Evolutionary conservation across 176 grass and related monocot species (phyloP).

Genomic region (Oropetium thomaeum): DNA sequence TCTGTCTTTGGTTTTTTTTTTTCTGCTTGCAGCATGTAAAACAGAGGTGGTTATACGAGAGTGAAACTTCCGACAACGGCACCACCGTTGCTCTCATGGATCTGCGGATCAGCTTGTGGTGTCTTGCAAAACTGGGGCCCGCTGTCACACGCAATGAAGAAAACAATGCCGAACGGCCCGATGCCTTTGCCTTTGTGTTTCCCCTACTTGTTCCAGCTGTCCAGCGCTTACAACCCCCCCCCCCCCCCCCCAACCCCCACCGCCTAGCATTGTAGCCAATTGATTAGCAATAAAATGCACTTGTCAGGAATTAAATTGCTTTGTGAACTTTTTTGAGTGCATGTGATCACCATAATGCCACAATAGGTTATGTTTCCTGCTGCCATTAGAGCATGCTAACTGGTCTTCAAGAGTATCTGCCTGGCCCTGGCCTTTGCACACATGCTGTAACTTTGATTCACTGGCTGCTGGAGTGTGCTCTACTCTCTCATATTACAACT

Average conservation of each 20-base stretch:
- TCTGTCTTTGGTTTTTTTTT: not conserved
- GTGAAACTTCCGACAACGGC: no score
- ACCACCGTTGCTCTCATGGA: no score
- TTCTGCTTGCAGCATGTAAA: no score
- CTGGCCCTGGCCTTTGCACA: not conserved
- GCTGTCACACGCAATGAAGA: no score
- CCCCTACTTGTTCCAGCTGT: no score
- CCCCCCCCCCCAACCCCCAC: not conserved
- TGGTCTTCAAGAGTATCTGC: not conserved
- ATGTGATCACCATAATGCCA: not conserved
- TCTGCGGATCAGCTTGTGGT: no score
- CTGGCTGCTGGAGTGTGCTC: not conserved
- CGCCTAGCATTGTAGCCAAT: not conserved
- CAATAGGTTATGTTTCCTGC: no score
- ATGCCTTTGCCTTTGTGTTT: no score
- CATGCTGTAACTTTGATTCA: not conserved
- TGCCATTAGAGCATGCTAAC: not conserved
- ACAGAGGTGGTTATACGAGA: no score
- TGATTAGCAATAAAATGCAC: not conserved
- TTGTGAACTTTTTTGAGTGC: not conserved
- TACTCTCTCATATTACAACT: not conserved
- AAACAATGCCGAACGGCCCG: no score
- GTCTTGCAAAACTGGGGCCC: no score
- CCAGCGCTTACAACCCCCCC: no score
- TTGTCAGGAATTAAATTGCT: not conserved